Evolutionary conservation across 2,329 filamentous ascomycete genomes (phyloP).

Genomic region (Cucurbitaria berberidis): DNA sequence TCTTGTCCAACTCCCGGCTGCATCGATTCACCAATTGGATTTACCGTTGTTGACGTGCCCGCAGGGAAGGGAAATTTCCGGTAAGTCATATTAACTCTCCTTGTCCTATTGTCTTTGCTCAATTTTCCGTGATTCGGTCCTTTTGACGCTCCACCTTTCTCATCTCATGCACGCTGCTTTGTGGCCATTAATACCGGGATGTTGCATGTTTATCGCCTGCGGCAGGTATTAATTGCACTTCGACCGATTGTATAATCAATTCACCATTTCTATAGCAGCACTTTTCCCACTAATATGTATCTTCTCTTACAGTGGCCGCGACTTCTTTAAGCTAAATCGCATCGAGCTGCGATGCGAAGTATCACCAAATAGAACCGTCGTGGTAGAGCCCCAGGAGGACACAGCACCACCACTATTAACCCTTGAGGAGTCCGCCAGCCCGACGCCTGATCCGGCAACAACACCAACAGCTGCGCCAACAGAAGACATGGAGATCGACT

Average conservation of each 20-base stretch:
- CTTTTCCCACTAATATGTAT: slow-evolving; percentile 8
- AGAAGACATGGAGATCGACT: slow-evolving; percentile 40
- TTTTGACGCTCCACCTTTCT: slow-evolving; percentile 12
- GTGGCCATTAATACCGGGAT: slow-evolving; percentile 19
- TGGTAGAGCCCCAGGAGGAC: slow-evolving; percentile 38
- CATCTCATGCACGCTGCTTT: slow-evolving; percentile 10
- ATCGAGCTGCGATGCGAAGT: slow-evolving; percentile 48
- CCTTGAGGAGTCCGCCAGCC: slow-evolving; percentile 22
- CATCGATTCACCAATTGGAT: slow-evolving; percentile 38
- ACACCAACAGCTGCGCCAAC: slow-evolving; percentile 6
- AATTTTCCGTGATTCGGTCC: slow-evolving; percentile 11
- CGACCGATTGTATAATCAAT: slow-evolving; percentile 20
- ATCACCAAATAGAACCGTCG: slow-evolving; percentile 24
- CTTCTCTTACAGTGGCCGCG: slow-evolving; percentile 36
- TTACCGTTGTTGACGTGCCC: slow-evolving; percentile 38
- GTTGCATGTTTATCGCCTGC: slow-evolving; percentile 25
- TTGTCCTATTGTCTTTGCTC: slow-evolving; percentile 7
- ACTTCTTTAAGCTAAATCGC: slow-evolving; percentile 49
- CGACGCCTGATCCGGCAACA: slow-evolving; percentile 20
- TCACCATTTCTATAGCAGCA: slow-evolving; percentile 6
- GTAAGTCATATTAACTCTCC: slow-evolving; percentile 34
- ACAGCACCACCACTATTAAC: slow-evolving; percentile 25
- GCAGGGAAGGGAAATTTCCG: slow-evolving; percentile 34
- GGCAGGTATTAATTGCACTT: slow-evolving; percentile 24
- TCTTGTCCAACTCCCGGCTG: slow-evolving; percentile 34